A percentile compares a stretch with the other conserved stretches of the same genome.
These are phyloP conservation scores for Exophiala phaeomuriformis DNA, from an alignment of 2,329 filamentous ascomycete species.

Conservation along the genomic window DNA sequence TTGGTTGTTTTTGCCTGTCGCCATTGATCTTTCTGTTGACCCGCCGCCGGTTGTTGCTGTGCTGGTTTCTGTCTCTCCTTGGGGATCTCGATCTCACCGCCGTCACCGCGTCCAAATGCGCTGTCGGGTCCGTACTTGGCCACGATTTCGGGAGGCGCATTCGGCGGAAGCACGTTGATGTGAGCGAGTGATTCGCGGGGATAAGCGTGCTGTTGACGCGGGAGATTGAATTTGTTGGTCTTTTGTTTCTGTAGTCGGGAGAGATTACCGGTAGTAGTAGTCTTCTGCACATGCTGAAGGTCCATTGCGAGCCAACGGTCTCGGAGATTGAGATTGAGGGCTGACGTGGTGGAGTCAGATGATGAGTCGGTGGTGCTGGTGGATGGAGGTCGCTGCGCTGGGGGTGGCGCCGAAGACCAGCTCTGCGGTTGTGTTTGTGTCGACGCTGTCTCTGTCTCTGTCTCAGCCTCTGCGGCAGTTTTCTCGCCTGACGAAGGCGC, in stretches of 20 bases:
- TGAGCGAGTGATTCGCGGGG: constrained; percentile 17
- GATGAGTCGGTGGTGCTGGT: constrained; percentile 8
- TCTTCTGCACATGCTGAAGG: constrained; percentile 22
- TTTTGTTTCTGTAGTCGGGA: constrained; percentile 8
- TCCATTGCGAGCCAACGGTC: constrained; percentile 63
- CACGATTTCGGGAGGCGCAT: constrained; percentile 23
- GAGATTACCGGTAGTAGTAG: constrained; percentile 2
- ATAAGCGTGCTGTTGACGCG: constrained; percentile 13
- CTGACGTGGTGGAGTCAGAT: neutral
- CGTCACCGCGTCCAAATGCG: constrained; percentile 18
- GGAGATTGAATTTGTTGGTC: constrained; percentile 16
- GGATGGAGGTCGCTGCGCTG: constrained; percentile 5
- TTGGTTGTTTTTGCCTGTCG: constrained; percentile 6
- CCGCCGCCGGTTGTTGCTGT: neutral
- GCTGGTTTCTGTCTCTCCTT: constrained; percentile 7
- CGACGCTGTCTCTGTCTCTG: too few species aligned
- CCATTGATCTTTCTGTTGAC: constrained; percentile 6
- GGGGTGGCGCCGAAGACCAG: constrained; percentile 14
- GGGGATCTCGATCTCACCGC: constrained; percentile 19
- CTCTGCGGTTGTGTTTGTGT: neutral
- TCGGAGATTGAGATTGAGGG: constrained; percentile 46
- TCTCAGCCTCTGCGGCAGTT: neutral
- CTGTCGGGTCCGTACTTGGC: constrained; percentile 21
- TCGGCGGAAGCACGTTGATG: constrained; percentile 24
- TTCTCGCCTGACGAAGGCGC: neutral